These are phyloP conservation scores for Seiridium cupressi DNA, from an alignment of 2,329 filamentous ascomycete species.

Conservation along the genomic window DNA sequence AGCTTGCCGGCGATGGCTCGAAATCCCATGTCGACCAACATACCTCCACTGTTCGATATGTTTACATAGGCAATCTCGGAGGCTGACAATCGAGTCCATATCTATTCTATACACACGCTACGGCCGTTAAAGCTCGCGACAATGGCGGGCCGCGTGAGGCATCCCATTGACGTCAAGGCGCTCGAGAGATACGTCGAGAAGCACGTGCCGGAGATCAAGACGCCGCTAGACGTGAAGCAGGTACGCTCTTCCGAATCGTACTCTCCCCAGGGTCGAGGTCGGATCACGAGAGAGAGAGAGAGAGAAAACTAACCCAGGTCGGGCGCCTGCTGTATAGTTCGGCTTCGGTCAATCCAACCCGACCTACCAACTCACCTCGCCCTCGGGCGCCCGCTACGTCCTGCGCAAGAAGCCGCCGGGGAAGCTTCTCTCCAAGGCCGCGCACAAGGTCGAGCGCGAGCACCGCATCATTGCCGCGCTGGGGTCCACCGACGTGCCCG, in stretches of 20 bases:
- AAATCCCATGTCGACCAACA: not conserved
- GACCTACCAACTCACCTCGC: constrained; percentile 84
- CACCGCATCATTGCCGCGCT: constrained; percentile 87
- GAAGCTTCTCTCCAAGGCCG: constrained; percentile 85
- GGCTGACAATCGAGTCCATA: too few relatives aligned
- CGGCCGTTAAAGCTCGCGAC: constrained; percentile 1
- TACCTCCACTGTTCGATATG: too few relatives aligned
- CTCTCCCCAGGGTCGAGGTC: too few relatives aligned
- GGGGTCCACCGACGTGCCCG: constrained; percentile 72
- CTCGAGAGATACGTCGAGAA: constrained; percentile 75
- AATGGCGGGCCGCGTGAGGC: constrained; percentile 86
- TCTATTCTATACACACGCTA: not conserved
- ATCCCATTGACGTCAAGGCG: constrained; percentile 80
- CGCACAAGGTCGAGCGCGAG: constrained; percentile 95
- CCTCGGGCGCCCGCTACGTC: constrained; percentile 71
- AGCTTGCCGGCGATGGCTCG: not conserved
- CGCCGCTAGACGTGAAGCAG: constrained; percentile 86
- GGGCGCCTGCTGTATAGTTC: constrained; percentile 57
- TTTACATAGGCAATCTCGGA: too few relatives aligned
- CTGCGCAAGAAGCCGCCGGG: constrained; percentile 98
- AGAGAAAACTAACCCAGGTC: not conserved
- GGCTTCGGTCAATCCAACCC: constrained; percentile 97
- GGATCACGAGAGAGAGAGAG: too few relatives aligned
- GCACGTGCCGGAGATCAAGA: constrained; percentile 80
- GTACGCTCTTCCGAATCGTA: constrained; percentile 38